A percentile compares a stretch with the other conserved stretches of the same genome.
These are phyloP conservation scores for Phylloporus sp. DNA, from an alignment of 768 basidiomycete genomes.

Conservation along the genomic window DNA sequence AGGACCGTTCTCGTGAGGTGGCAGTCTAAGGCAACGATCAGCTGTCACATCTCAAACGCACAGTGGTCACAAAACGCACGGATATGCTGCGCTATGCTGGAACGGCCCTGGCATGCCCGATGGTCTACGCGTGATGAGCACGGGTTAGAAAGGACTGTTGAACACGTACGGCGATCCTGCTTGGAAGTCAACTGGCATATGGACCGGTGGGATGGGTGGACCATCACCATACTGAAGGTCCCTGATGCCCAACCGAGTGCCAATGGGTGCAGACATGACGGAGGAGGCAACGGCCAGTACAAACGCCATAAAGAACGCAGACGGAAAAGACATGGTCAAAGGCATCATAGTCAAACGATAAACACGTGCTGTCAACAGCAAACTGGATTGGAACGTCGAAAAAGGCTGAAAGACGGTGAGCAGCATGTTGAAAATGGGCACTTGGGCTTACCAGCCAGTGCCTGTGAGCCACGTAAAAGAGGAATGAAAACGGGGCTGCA, in stretches of 20 bases:
- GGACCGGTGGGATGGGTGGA: not conserved
- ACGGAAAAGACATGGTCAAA: not conserved
- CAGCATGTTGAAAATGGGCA: not conserved
- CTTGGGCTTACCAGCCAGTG: not conserved
- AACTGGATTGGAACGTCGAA: not conserved
- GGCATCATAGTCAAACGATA: not conserved
- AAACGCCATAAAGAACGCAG: not conserved
- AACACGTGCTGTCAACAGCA: not conserved
- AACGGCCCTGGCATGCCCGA: no score
- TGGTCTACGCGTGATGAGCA: no score
- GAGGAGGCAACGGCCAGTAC: not conserved
- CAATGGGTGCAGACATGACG: not conserved
- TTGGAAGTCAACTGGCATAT: no score
- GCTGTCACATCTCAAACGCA: no score
- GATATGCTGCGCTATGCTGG: no score
- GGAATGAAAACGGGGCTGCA: not conserved
- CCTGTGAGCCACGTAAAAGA: not conserved
- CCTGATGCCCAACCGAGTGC: not conserved
- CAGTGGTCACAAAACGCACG: no score
- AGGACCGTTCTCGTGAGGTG: no score
- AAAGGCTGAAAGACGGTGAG: not conserved
- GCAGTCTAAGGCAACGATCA: no score
- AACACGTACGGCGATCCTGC: not conserved
- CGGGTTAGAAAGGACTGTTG: not conserved
- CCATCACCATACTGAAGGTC: not conserved